Conservation (phyloP, 805 yeast species). For the Kockiozyma suomiensis region DNA sequence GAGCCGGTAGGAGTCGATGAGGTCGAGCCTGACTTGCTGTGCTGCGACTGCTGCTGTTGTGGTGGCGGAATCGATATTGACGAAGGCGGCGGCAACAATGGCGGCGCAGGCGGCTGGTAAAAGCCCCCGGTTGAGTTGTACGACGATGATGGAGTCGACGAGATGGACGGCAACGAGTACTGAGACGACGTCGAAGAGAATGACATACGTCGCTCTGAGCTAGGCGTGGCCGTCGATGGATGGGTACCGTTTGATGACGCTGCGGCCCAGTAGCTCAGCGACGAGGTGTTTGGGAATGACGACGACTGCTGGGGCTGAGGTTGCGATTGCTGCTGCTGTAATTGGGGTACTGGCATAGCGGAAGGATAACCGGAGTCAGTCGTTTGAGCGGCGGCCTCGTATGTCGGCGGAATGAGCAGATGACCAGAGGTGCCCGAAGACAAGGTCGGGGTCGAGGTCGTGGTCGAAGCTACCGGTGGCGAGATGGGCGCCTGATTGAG, state of each 20-base stretch:
- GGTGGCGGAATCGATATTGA: slow-evolving; percentile 12
- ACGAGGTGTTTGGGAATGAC: slow-evolving; percentile 21
- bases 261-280: slow-evolving; percentile 27
- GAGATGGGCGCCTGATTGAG: slow-evolving; percentile 12
- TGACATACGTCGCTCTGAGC: slow-evolving; percentile 7
- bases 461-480: slow-evolving; percentile 2
- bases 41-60: neutral
- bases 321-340: neutral
- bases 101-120: slow-evolving; percentile 17
- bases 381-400: slow-evolving; percentile 6
- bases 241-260: slow-evolving; percentile 21
- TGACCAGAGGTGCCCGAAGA: slow-evolving; percentile 12
- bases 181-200: slow-evolving; percentile 24
- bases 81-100: slow-evolving; percentile 20
- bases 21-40: slow-evolving; percentile 5
- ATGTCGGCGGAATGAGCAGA: slow-evolving; percentile 17
- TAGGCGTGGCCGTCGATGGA: slow-evolving; percentile 17
- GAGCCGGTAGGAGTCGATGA: slow-evolving; percentile 2
- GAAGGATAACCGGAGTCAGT: slow-evolving; percentile 4
- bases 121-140: slow-evolving; percentile 6
- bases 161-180: slow-evolving; percentile 29
- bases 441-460: slow-evolving; percentile 1
- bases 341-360: neutral
- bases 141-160: slow-evolving; percentile 23
- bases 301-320: slow-evolving; percentile 10